phyloP scores from a whole-genome alignment of 106 monocot genomes.

The Hemerocallis citrina region DNA sequence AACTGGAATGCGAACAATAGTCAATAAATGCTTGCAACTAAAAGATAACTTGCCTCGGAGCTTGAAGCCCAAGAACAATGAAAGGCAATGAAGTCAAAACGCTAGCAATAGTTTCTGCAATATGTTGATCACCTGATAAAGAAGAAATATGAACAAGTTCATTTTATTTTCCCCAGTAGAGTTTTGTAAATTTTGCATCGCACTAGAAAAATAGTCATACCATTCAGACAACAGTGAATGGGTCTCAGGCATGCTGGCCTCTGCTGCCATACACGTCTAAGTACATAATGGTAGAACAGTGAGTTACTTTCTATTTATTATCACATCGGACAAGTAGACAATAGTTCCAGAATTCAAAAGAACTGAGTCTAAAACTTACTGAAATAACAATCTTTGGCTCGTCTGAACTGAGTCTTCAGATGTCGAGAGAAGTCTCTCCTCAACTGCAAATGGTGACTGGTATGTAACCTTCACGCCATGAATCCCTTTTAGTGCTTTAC shows the following conservation, averaged over 20 bases:
- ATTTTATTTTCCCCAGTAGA: not conserved
- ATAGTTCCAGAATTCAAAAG: not conserved
- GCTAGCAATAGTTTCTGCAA: constrained; percentile 68
- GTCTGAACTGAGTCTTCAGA: constrained; percentile 17
- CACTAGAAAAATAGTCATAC: constrained; percentile 14
- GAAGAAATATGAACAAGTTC: not conserved
- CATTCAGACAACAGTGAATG: constrained; percentile 42
- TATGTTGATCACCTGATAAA: constrained; percentile 47
- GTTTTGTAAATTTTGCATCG: not conserved
- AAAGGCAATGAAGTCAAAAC: constrained; percentile 87
- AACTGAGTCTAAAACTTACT: constrained; percentile 31
- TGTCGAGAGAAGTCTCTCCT: constrained; percentile 12
- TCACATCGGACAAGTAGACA: not conserved
- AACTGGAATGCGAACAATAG: not conserved
- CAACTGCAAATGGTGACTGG: constrained; percentile 22
- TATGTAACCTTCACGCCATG: constrained; percentile 50
- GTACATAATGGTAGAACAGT: constrained; percentile 1
- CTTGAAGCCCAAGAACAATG: constrained; percentile 64
- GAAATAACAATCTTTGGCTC: constrained; percentile 35
- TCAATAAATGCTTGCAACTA: not conserved
- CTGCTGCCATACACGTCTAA: constrained; percentile 69
- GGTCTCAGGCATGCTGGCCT: constrained; percentile 67
- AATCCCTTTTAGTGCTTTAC: constrained; percentile 38
- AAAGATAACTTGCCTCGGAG: constrained; percentile 52
- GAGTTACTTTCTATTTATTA: not conserved